Conservation (phyloP, 1,284 basidiomycete genomes). For the Irpex lacteus region DNA sequence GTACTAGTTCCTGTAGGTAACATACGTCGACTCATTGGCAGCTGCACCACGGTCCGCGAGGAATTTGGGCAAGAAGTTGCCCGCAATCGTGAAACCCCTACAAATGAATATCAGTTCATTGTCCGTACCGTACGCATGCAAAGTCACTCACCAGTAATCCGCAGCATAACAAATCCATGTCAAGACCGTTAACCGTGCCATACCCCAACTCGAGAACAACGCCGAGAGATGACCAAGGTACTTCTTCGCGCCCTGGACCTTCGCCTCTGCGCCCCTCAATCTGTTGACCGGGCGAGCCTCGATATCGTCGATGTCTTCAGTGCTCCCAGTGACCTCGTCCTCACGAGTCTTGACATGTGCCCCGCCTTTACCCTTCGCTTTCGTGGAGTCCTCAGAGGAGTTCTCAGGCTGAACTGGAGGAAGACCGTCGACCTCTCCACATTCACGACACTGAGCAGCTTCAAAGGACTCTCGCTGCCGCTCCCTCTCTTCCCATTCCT, state of each 20-base stretch:
- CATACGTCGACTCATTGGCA: conserved; percentile 1
- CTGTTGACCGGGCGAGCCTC: conserved; percentile 22
- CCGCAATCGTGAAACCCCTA: conserved; percentile 14
- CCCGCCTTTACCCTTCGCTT: not conserved
- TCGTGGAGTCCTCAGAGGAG: not conserved
- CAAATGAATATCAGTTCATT: not conserved
- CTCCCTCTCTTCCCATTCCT: not conserved
- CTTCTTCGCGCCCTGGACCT: conserved; percentile 40
- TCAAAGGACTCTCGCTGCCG: not conserved
- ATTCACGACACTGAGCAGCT: not conserved
- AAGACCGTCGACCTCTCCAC: not conserved
- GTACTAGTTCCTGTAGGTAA: conserved; percentile 13
- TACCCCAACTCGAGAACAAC: conserved; percentile 56
- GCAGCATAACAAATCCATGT: conserved; percentile 15
- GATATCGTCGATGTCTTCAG: not conserved
- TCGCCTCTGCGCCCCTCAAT: conserved; percentile 34
- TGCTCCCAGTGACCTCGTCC: conserved; percentile 5
- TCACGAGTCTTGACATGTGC: not conserved
- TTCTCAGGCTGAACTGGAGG: not conserved
- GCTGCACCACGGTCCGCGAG: conserved; percentile 13
- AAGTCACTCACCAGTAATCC: conserved; percentile 10
- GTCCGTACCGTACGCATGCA: not conserved
- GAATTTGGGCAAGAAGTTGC: conserved; percentile 15
- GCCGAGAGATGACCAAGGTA: conserved; percentile 41
- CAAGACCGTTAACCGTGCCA: conserved; percentile 58